Percentiles rank a stretch among this genome's conserved stretches.
phyloP scores from a whole-genome alignment of 345 rosid species.

The Pistacia vera region DNA sequence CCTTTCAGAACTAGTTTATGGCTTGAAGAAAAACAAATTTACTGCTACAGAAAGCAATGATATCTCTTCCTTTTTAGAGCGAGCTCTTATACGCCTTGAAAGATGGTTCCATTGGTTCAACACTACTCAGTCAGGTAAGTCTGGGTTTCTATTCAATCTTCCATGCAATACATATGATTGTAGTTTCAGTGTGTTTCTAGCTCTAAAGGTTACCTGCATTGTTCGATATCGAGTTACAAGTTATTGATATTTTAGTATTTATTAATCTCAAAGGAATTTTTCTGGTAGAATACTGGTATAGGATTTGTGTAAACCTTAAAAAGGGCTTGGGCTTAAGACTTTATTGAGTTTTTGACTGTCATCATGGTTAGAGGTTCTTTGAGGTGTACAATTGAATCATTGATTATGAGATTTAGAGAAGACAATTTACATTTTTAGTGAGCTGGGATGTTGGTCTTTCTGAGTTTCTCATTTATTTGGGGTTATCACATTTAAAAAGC shows the following conservation, averaged over 20 bases:
- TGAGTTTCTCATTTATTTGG: conserved; percentile 10
- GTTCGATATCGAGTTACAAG: background rate
- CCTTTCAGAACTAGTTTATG: conserved; percentile 61
- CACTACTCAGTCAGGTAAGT: conserved; percentile 79
- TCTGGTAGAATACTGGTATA: background rate
- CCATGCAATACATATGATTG: background rate
- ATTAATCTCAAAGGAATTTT: background rate
- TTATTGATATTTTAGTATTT: background rate
- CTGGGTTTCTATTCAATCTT: background rate
- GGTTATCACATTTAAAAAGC: conserved; percentile 14
- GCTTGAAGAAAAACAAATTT: conserved; percentile 58
- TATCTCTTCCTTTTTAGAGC: conserved; percentile 66
- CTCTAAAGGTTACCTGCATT: background rate
- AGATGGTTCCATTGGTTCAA: conserved; percentile 94
- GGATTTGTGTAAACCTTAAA: background rate
- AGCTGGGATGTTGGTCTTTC: conserved; percentile 1
- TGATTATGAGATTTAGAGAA: background rate
- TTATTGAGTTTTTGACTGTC: conserved; percentile 2
- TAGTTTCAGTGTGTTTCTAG: background rate
- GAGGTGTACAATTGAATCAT: background rate
- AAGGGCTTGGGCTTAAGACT: conserved; percentile 3
- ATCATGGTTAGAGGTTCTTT: conserved; percentile 6
- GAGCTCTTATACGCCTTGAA: conserved; percentile 76
- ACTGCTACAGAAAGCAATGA: conserved; percentile 51
- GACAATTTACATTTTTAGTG: background rate